phyloP scores from a whole-genome alignment of 352 stramenopile genomes.

The Pythium aristosporum region DNA sequence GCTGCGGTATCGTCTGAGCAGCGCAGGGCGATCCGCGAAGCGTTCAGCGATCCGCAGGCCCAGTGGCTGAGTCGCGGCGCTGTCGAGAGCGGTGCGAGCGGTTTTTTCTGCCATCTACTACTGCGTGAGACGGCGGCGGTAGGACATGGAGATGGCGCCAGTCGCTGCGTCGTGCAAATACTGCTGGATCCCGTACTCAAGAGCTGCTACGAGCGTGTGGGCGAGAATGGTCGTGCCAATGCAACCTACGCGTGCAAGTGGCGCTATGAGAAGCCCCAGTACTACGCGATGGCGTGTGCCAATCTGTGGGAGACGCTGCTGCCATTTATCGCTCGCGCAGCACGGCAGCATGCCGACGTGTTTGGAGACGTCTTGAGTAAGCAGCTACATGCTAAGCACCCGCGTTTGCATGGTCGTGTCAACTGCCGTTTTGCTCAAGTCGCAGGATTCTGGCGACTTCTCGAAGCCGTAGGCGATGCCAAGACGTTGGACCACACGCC shows the following conservation, averaged over 20 bases:
- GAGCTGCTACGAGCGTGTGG: slow-evolving; percentile 32
- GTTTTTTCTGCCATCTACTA: slow-evolving; percentile 53
- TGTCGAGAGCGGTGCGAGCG: slow-evolving; percentile 48
- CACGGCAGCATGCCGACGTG: slow-evolving; percentile 29
- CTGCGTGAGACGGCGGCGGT: slow-evolving; percentile 28
- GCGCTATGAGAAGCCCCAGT: slow-evolving; percentile 48
- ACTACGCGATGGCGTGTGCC: slow-evolving; percentile 64
- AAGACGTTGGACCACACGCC: slow-evolving; percentile 12
- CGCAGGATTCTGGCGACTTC: slow-evolving; percentile 49
- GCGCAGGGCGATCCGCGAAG: slow-evolving; percentile 21
- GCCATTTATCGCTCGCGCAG: slow-evolving; percentile 48
- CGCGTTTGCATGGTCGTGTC: slow-evolving; percentile 11
- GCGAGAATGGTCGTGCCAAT: background rate
- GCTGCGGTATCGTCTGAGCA: background rate
- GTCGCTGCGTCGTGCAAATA: slow-evolving; percentile 32
- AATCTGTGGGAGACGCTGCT: slow-evolving; percentile 53
- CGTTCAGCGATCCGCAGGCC: slow-evolving; percentile 40
- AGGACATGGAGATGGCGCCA: slow-evolving; percentile 5
- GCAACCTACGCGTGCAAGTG: slow-evolving; percentile 43
- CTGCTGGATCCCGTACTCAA: slow-evolving; percentile 53
- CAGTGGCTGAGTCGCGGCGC: slow-evolving; percentile 64
- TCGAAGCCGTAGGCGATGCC: slow-evolving; percentile 38
- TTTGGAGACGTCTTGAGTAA: slow-evolving; percentile 30
- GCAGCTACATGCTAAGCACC: background rate
- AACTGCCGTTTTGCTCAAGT: slow-evolving; percentile 69